phyloP scores from a whole-genome alignment of 441 rosid genomes.

The Kokia cookei region DNA sequence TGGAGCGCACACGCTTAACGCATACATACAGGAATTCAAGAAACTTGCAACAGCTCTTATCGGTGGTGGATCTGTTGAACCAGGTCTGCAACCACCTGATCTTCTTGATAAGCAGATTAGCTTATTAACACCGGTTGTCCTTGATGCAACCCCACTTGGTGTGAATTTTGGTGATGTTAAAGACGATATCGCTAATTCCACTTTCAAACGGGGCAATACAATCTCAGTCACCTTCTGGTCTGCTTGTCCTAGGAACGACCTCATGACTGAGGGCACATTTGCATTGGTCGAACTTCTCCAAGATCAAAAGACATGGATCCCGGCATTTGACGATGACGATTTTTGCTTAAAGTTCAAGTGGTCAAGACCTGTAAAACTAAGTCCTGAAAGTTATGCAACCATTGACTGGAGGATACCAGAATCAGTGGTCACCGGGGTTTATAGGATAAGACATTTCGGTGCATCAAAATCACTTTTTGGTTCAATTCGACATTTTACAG shows the following conservation, averaged over 20 bases:
- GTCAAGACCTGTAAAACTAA: constrained; percentile 51
- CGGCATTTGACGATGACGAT: constrained; percentile 63
- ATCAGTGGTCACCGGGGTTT: constrained; percentile 41
- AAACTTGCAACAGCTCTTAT: constrained; percentile 57
- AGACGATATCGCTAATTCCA: constrained; percentile 44
- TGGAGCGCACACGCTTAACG: constrained; percentile 61
- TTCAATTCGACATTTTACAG: constrained; percentile 43
- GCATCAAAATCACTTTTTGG: constrained; percentile 52
- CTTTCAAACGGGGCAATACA: constrained; percentile 41
- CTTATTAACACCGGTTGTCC: constrained; percentile 47
- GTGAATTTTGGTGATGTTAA: constrained; percentile 50
- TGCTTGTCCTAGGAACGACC: constrained; percentile 64
- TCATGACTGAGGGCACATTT: constrained; percentile 66
- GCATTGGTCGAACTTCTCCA: constrained; percentile 55
- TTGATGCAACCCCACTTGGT: constrained; percentile 49
- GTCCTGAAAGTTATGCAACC: constrained; percentile 44
- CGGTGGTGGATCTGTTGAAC: constrained; percentile 29
- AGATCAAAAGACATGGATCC: constrained; percentile 41
- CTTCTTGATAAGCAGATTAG: constrained; percentile 56
- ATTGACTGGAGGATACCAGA: constrained; percentile 58
- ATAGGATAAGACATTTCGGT: constrained; percentile 56
- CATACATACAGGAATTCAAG: constrained; percentile 66
- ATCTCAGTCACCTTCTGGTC: constrained; percentile 63
- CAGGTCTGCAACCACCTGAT: constrained; percentile 58
- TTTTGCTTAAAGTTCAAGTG: constrained; percentile 56